These are phyloP conservation scores for Euphorbia celastroides DNA, from an alignment of 441 rosid genomes.

Conservation along the genomic window DNA sequence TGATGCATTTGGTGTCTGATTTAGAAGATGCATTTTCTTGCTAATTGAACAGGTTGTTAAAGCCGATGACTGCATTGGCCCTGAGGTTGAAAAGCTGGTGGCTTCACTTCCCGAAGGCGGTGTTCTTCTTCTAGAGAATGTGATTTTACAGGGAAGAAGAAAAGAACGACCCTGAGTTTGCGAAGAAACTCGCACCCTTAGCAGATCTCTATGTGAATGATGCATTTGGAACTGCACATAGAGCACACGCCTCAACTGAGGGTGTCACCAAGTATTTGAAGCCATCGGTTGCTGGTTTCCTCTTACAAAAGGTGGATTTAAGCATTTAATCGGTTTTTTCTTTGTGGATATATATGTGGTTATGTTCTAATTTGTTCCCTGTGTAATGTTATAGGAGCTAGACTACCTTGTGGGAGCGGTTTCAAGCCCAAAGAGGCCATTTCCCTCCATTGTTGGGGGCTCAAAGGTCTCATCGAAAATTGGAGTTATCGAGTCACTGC, in stretches of 20 bases:
- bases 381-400: conserved; percentile 44
- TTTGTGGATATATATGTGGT: not conserved
- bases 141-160: conserved; percentile 97
- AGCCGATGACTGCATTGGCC: conserved; percentile 92
- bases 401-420: conserved; percentile 94
- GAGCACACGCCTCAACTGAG: conserved; percentile 95
- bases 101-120: conserved; percentile 78
- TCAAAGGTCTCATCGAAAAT: conserved; percentile 92
- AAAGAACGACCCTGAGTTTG: conserved; percentile 91
- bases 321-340: too few relatives aligned
- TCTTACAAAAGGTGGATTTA: conserved; percentile 74
- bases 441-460: conserved; percentile 90
- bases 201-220: conserved; percentile 89
- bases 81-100: conserved; percentile 74
- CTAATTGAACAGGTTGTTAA: conserved; percentile 52
- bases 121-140: conserved; percentile 90
- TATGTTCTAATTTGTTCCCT: not conserved
- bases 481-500: conserved; percentile 83
- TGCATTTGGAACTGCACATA: conserved; percentile 95
- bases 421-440: conserved; percentile 80
- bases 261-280: conserved; percentile 85
- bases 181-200: conserved; percentile 83
- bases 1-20: not conserved
- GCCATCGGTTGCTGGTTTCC: conserved; percentile 96
- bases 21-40: not conserved